These are phyloP conservation scores for Populus nigra DNA, from an alignment of 345 rosid species.

Conservation along the genomic window DNA sequence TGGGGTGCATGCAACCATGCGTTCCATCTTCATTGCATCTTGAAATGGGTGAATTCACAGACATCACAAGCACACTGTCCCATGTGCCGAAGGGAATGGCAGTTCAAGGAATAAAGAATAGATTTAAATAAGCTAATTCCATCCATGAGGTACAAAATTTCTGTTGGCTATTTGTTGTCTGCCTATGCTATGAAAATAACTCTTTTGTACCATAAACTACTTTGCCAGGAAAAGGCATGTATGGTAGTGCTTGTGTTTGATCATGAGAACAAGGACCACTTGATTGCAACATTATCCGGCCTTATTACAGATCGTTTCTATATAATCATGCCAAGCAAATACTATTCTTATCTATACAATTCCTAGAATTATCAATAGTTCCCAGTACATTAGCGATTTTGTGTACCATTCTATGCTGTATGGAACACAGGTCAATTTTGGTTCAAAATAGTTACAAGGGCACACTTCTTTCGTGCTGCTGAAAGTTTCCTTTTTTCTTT, in stretches of 20 bases:
- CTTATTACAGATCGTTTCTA: too few relatives aligned
- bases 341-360: not conserved
- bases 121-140: not conserved
- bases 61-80: slow-evolving; percentile 87
- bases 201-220: not conserved
- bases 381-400: not conserved
- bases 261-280: not conserved
- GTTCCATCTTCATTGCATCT: slow-evolving; percentile 90
- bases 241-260: not conserved
- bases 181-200: not conserved
- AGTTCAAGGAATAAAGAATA: slow-evolving; percentile 19
- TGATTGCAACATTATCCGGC: not conserved
- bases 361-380: not conserved
- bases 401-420: not conserved
- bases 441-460: not conserved
- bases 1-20: slow-evolving; percentile 39
- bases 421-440: not conserved
- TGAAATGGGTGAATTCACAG: slow-evolving; percentile 94
- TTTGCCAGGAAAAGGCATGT: not conserved
- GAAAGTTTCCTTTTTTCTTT: too few relatives aligned
- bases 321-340: not conserved
- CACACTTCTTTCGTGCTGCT: not conserved
- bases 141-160: not conserved
- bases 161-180: not conserved
- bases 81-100: slow-evolving; percentile 64